Base-by-base conservation (phyloP, 768 basidiomycete genomes). In the Naganishia kalamii region DNA sequence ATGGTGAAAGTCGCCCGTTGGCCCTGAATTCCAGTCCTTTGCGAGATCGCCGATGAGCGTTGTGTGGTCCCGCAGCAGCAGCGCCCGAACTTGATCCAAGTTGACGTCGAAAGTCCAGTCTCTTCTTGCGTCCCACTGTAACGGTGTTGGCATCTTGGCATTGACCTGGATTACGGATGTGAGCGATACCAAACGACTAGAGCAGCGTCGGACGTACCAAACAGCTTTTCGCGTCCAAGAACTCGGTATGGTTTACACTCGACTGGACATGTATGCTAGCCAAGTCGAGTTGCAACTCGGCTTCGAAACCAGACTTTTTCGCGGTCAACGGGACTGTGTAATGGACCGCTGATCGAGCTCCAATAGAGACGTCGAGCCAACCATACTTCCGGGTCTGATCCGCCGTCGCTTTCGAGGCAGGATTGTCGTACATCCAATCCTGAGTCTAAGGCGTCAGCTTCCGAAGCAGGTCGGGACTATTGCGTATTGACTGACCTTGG, bases 391-490 rank as follows among this genome's bases (percentile, higher is more conserved):
- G 86, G 80, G 75, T 88, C 86, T 59, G 13, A 17, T 46, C 35
- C 15, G 66, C 59, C 87, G 83, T 11, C 66, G 68, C 68, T 82
- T 82, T 64, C 70, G 70, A 4, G 15, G n/a, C 27, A 1, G 65
- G 48, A 48, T 85, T 86, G 74, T 97, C 94, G 87, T 88, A 97
- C 75, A 87, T 85, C 94, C 94, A 98, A 76, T 97, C 88, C 88
- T 90, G 62, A 2, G 15, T 40, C 49, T 37, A 49, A 10, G 21
- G 32, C n/a, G 17, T 35, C 17, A 32, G 3, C 57, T 32, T 32
- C 48, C 23, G 30, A 25, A 48, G 17, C 43, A 37, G 35, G 21
- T 17, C 40, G 33, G 19, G 4, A 12, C 6, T 63, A 4, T n/a
- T n/a, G n/a, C 13, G 46, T 30, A 29, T 7, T n/a, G 4, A 48